Base-by-base conservation (phyloP, 140 eudicot species). In the Anethum foeniculum region DNA sequence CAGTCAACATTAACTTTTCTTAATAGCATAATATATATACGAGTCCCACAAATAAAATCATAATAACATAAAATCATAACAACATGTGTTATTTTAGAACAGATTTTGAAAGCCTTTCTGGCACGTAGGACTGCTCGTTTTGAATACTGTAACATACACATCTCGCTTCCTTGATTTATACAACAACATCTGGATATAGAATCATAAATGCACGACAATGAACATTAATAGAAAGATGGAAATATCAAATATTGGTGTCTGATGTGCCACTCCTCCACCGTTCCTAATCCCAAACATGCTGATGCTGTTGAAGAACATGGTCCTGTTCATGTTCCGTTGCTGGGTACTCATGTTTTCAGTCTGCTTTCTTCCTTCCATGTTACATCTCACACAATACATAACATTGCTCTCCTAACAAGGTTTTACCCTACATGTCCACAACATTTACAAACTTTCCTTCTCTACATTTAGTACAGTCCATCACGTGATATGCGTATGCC, bases 401-500 rank as follows among this genome's bases (percentile, higher is more conserved):
- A 54, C 65, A 56, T 56, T 6, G 21, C 68, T n/a, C 68, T 27
- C 30, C 30, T 58, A 58, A n/a, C 68, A 58, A 58, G 32, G 14
- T 58, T 58, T 58, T 58, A n/a, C 68, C 68, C 68, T 58, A 58
- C 68, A 58, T 58, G 68, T 58, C 68, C 68, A n/a, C 68, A 58
- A 9, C 68, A 19, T 27, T 58, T 58, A 8, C 10, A 58, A 23
- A 3, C 10, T n/a, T 10, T n/a, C 68, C 14, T 58, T 58, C 68
- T 58, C 68, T 58, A 6, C 68, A 58, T 58, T 58, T 58, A 58
- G 67, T 58, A 58, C 30, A 58, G 67, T 58, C 67, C 67, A 58
- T 58, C 67, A 21, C 65, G 21, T 56, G 65, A 56, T 34, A 34
- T 34, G 38, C 1, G 3, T 56, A 21, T 19, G 62, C 62, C 67